A percentile compares a stretch with the other conserved stretches of the same genome.
These are phyloP conservation scores for Chlamydomonas applanata DNA, from an alignment of 139 green algal genomes.

Conservation along the genomic window DNA sequence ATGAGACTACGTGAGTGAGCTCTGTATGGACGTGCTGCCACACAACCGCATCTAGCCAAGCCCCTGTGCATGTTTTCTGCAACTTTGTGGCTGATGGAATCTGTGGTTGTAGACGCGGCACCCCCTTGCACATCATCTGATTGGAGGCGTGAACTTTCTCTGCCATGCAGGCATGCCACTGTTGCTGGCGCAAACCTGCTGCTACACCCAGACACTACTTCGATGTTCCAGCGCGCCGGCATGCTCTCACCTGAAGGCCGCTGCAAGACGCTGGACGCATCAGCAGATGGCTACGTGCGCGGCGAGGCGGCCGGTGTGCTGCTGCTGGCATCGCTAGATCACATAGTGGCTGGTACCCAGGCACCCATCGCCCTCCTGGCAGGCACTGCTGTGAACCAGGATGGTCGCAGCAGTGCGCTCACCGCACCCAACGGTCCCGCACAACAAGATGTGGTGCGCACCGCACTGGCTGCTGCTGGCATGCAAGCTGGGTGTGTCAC, in stretches of 20 bases:
- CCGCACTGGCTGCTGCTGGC: constrained; percentile 43
- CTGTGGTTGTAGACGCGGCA: no score
- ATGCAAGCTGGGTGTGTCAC: constrained; percentile 23
- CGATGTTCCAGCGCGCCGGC: constrained; percentile 58
- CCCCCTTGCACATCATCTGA: no score
- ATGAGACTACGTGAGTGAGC: no score
- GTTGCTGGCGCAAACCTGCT: constrained; percentile 71
- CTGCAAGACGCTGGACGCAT: constrained; percentile 73
- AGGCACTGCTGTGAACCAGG: constrained; percentile 78
- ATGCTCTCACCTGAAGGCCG: constrained; percentile 73
- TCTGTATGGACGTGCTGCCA: no score
- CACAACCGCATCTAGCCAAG: no score
- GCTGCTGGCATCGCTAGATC: constrained; percentile 17
- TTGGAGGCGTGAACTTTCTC: no score
- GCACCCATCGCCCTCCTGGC: constrained; percentile 42
- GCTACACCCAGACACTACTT: constrained; percentile 58
- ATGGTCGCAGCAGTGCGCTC: constrained; percentile 82
- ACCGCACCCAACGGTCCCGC: constrained; percentile 87
- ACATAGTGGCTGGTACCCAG: constrained; percentile 69
- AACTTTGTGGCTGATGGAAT: no score
- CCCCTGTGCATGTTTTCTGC: no score
- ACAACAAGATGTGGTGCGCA: constrained; percentile 74
- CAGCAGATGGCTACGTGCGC: constrained; percentile 79
- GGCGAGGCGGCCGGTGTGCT: constrained; percentile 56
- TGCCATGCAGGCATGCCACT: no score